Evolutionary conservation across 768 basidiomycete genomes (phyloP).

Genomic region (Hygrophorus pudorinus): DNA sequence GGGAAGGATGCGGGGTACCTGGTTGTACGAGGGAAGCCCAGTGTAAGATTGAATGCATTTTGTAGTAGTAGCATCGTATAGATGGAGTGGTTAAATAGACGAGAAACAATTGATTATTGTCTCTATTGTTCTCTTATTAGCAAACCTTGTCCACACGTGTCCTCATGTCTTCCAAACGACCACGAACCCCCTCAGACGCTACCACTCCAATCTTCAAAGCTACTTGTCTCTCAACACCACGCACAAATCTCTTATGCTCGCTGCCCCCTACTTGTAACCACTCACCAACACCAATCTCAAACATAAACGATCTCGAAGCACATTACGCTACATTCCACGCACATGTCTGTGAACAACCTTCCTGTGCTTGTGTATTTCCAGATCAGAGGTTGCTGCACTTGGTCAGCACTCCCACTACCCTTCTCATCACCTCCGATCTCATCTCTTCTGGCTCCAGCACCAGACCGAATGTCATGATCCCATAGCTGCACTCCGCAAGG

Average conservation of each 20-base stretch:
- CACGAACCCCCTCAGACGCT: constrained; percentile 1
- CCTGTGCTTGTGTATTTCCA: constrained; percentile 78
- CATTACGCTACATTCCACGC: constrained; percentile 83
- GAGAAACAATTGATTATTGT: not conserved
- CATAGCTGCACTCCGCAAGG: constrained; percentile 62
- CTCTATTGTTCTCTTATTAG: too few relatives aligned
- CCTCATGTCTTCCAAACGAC: constrained; percentile 7
- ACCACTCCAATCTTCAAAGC: not conserved
- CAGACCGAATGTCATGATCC: constrained; percentile 87
- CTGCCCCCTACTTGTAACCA: constrained; percentile 79
- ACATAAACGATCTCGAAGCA: constrained; percentile 61
- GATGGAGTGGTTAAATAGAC: too few relatives aligned
- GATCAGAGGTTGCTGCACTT: constrained; percentile 69
- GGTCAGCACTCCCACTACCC: constrained; percentile 49
- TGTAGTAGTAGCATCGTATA: not conserved
- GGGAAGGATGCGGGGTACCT: constrained; percentile 57
- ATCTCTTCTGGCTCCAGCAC: constrained; percentile 38
- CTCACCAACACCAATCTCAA: constrained; percentile 51
- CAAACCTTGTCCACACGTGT: too few relatives aligned
- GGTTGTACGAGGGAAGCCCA: constrained; percentile 65
- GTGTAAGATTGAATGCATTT: constrained; percentile 33
- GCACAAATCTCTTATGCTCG: constrained; percentile 56
- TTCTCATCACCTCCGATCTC: constrained; percentile 6
- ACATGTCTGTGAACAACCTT: constrained; percentile 62
- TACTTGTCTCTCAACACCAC: constrained; percentile 16